phyloP scores from a whole-genome alignment of 169 alveolate genomes.

The Eimeria brunetti region DNA sequence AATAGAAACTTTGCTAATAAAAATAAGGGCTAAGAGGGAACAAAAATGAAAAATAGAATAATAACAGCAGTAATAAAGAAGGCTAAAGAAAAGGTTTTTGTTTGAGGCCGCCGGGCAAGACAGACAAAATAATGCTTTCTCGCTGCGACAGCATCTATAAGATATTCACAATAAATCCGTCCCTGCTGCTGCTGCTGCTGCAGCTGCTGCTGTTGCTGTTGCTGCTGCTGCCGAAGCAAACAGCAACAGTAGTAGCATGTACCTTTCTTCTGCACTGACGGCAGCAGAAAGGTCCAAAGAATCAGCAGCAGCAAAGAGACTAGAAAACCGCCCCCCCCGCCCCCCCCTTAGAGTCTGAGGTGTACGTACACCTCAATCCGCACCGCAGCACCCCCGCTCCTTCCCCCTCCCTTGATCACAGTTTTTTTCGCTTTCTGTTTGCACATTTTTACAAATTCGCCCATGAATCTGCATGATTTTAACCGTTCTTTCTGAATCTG shows the following conservation, averaged over 20 bases:
- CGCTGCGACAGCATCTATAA: background rate
- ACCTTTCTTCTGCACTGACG: background rate
- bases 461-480: background rate
- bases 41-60: too few relatives aligned
- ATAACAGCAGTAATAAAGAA: background rate
- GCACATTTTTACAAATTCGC: background rate
- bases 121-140: too few relatives aligned
- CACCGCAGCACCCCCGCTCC: too few relatives aligned
- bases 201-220: background rate
- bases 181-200: background rate
- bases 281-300: background rate
- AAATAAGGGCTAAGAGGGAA: too few relatives aligned
- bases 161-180: background rate
- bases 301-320: background rate
- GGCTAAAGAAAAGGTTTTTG: conserved; percentile 14
- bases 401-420: too few relatives aligned
- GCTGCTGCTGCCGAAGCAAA: background rate
- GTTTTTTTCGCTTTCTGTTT: background rate
- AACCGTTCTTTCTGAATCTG: background rate
- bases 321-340: background rate
- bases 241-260: background rate
- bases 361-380: conserved; percentile 22
- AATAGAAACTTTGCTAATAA: too few relatives aligned
- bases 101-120: background rate
- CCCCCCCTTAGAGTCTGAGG: background rate